Evolutionary conservation across 495 filamentous ascomycete species (phyloP), one percentile per base, ranked within the genome.

Genomic region (Pseudevernia furfuracea): DNA sequence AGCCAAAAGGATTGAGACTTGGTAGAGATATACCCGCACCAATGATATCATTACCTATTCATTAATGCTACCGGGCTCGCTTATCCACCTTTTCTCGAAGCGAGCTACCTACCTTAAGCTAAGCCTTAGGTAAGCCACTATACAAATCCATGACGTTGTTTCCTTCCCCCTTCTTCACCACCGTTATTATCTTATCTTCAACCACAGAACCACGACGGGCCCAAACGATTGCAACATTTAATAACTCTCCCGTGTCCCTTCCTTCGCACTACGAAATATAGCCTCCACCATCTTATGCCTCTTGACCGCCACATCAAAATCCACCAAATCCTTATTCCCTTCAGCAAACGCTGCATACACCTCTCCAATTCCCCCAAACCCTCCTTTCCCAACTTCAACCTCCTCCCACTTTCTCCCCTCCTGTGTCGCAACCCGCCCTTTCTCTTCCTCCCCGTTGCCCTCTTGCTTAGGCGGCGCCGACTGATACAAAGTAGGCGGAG

Each of bases 301-400:
- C 37, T 48, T 53, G 32, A 66, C 37, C 59, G 59, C 68, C 34
- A 43, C 62, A 15, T 63, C 37, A 23, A 66, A 70, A 61, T 70
- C 65, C n/a, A 63, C 66, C 30, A 57, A 32, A 34, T 43, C 32
- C 36, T 56, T n/a, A 25, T 63, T 55, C 9, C 66, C 65, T 34
- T 64, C 65, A 21, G 61, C 68, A 49, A 65, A 68, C 11, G 62
- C 62, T n/a, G 21, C 30, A 15, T 68, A 61, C 48, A 70, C 49
- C 53, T 46, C 65, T 14, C 65, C 68, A 59, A 70, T 46, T 3
- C 53, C 61, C 15, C 68, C 68, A 19, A 52, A 53, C 11, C 12
- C 30, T 21, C 25, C 46, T 7, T 34, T 49, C 56, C 23, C 34
- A 14, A 58, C 15, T 7, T 66, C 59, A 25, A 68, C 36, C 28